Evolutionary conservation across 169 alveolate species (phyloP).

Genomic region (Eimeria falciformis): DNA sequence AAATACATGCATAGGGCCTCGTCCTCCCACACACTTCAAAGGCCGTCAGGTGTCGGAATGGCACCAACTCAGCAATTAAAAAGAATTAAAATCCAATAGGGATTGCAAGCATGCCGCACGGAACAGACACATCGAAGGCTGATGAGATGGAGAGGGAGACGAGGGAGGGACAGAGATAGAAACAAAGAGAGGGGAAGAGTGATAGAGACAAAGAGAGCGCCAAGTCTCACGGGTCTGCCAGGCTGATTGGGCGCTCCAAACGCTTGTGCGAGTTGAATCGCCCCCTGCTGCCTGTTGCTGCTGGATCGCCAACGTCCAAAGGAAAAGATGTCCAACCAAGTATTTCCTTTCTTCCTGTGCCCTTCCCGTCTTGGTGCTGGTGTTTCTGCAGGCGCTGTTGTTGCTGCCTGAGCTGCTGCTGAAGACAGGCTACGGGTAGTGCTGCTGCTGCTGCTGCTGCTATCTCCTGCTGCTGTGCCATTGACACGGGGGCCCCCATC

Average conservation of each 20-base stretch:
- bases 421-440: neutral
- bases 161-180: neutral
- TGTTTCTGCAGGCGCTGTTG: neutral
- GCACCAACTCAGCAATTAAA: too few relatives aligned
- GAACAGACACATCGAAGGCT: too few relatives aligned
- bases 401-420: neutral
- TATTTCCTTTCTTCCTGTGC: neutral
- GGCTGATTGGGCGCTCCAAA: constrained; percentile 57
- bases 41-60: too few relatives aligned
- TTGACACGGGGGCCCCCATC: neutral
- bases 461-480: neutral
- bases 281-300: neutral
- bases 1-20: neutral
- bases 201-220: neutral
- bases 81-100: too few relatives aligned
- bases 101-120: too few relatives aligned
- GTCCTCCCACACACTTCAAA: neutral
- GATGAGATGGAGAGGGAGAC: too few relatives aligned
- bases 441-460: constrained; percentile 46
- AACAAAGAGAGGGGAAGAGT: neutral
- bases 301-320: neutral
- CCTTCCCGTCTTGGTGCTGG: neutral
- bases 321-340: constrained; percentile 5
- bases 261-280: constrained; percentile 52
- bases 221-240: constrained; percentile 41